Evolutionary conservation across 192 early-diverging fungal genomes (phyloP), one percentile per base, ranked within the genome.

Genomic region (Backusella liffmaniae): DNA sequence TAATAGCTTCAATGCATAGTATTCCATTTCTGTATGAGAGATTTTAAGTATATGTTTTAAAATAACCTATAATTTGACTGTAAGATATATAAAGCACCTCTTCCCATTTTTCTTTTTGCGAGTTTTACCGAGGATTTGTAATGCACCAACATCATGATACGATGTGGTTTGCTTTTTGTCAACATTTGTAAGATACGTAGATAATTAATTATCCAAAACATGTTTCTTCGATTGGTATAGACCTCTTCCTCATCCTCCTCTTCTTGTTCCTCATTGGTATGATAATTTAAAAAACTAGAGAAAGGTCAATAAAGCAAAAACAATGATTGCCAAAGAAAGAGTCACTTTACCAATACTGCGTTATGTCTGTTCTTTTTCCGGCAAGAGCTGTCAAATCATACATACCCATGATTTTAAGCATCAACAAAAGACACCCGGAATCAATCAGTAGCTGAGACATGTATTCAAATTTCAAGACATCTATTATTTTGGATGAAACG

Each of bases 351-450:
- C 82, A 83, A 49, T 82, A 78, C 36, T 85, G 77, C 8, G 79
- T 80, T 3, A 83, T 51, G 23, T 87, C 88, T 18, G 80, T 87
- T 51, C 84, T 83, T 42, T 86, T 84, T 29, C 77, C 80, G 18
- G 86, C 73, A 21, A 80, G 83, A 3, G 75, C 79, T 5, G 82
- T 79, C 34, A 85, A 82, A 77, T 86, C 84, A 44, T 91, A 91
- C 35, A 94, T 88, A 70, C 94, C 94, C 69, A 95, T 87, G 81
- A 95, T 92, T 74, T 94, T 95, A 26, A 95, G 84, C 39, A 95
- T 87, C 8, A 95, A 76, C 32, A 95, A 88, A 3, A 92, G 79
- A 53, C 93, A 92, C 65, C 92, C 93, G 10, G 92, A 93, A 77
- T 95, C 94, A 34, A 94, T 86, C 18, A 95, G 82, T 7, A 92